phyloP scores from a whole-genome alignment of 2,329 filamentous ascomycete species.

The Aspergillus neoniger region DNA sequence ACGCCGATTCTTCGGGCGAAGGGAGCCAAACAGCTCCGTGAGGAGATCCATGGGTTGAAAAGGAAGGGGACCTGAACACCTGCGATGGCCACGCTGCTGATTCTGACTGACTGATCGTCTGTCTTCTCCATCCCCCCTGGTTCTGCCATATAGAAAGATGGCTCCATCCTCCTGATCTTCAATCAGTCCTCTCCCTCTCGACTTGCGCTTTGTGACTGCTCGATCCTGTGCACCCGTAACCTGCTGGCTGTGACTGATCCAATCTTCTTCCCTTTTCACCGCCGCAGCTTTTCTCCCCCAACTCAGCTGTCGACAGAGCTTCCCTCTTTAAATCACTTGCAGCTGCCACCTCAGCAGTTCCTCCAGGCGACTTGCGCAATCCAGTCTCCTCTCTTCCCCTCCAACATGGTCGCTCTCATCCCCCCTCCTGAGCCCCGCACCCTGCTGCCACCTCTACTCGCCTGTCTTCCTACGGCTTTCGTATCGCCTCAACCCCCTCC shows the following conservation, averaged over 20 bases:
- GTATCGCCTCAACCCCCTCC: constrained; percentile 62
- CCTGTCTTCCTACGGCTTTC: constrained; percentile 63
- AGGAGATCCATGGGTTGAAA: background rate
- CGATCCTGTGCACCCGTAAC: background rate
- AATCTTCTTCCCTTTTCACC: background rate
- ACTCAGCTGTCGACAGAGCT: background rate
- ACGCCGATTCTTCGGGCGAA: constrained; percentile 19
- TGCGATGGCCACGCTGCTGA: background rate
- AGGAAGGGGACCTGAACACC: background rate
- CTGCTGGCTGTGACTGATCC: too few species aligned
- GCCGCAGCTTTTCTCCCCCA: background rate
- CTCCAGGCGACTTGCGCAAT: background rate
- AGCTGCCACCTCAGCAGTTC: background rate
- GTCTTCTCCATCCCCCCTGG: background rate
- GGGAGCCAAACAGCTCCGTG: constrained; percentile 11
- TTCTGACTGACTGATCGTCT: background rate
- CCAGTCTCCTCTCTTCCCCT: background rate
- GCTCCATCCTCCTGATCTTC: background rate
- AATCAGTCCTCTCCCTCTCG: background rate
- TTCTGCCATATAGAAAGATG: background rate
- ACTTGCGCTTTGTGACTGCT: background rate
- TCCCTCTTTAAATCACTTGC: background rate
- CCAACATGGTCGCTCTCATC: constrained; percentile 56
- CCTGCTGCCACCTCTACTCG: constrained; percentile 63
- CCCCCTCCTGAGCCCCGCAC: constrained; percentile 57